Evolutionary conservation across 2,329 filamentous ascomycete genomes (phyloP).

Genomic region (Lecanicillium sp.): DNA sequence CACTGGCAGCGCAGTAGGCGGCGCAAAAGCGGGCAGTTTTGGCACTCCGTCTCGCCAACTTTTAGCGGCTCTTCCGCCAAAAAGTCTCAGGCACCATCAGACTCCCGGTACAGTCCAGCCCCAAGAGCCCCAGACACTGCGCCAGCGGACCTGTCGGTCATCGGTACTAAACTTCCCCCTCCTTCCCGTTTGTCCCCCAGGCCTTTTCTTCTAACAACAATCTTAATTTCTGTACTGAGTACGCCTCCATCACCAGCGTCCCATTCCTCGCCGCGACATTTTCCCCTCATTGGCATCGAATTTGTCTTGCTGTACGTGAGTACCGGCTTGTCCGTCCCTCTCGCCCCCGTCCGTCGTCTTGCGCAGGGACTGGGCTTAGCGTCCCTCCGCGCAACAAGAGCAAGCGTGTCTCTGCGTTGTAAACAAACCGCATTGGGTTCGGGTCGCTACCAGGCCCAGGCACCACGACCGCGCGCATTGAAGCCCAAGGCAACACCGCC

Average conservation of each 20-base stretch:
- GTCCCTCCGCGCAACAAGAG: conserved; percentile 5
- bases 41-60: background rate
- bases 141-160: background rate
- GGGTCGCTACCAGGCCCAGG: conserved; percentile 10
- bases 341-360: background rate
- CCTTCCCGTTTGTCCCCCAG: background rate
- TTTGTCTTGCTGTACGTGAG: background rate
- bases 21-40: background rate
- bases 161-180: background rate
- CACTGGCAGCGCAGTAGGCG: background rate
- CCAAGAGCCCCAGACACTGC: no score
- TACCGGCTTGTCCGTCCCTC: background rate
- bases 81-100: conserved; percentile 3
- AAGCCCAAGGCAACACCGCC: conserved; percentile 13
- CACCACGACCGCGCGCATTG: conserved; percentile 13
- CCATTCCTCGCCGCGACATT: background rate
- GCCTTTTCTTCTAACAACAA: background rate
- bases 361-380: background rate
- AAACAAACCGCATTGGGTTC: conserved; percentile 14
- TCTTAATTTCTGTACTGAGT: background rate
- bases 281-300: no score
- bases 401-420: conserved; percentile 3
- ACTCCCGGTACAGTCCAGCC: no score
- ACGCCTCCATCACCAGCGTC: no score
- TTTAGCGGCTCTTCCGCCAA: background rate